These are phyloP conservation scores for Cryptococcus floricola DNA, from an alignment of 1,284 basidiomycete species.

Conservation along the genomic window DNA sequence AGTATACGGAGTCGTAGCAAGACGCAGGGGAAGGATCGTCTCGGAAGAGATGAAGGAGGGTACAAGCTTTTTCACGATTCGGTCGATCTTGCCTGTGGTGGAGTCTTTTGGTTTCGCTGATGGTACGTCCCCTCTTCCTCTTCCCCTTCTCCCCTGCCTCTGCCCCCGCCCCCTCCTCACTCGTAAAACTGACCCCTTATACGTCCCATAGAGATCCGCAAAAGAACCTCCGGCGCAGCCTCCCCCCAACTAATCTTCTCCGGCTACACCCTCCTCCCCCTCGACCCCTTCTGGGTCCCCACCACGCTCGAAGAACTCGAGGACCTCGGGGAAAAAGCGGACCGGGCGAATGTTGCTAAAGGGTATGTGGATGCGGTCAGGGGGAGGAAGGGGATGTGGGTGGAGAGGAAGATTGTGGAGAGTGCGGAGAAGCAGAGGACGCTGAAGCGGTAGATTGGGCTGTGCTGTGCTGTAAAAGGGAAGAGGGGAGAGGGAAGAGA, in stretches of 20 bases:
- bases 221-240: conserved; percentile 91
- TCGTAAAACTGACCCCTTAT: too few relatives aligned
- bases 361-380: conserved; percentile 89
- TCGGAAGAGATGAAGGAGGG: conserved; percentile 99
- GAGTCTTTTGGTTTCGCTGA: conserved; percentile 98
- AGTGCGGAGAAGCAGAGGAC: conserved; percentile 95
- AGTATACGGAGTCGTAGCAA: conserved; percentile 91
- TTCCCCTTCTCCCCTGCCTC: too few relatives aligned
- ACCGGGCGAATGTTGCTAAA: conserved; percentile 89
- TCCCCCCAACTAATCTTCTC: conserved; percentile 95
- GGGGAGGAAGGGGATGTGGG: conserved; percentile 90
- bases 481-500: too few relatives aligned
- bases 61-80: conserved; percentile 88
- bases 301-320: conserved; percentile 97
- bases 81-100: conserved; percentile 87
- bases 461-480: too few relatives aligned
- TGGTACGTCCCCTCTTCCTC: conserved; percentile 56
- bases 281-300: conserved; percentile 98
- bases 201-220: conserved; percentile 75
- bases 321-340: conserved; percentile 93
- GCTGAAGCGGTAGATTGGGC: conserved; percentile 58
- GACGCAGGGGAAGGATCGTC: conserved; percentile 83
- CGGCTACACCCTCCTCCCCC: conserved; percentile 83
- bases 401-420: conserved; percentile 87
- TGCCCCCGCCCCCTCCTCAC: too few relatives aligned